Evolutionary conservation across 2,329 filamentous ascomycete species (phyloP).

Genomic region (Davidsoniella virescens): DNA sequence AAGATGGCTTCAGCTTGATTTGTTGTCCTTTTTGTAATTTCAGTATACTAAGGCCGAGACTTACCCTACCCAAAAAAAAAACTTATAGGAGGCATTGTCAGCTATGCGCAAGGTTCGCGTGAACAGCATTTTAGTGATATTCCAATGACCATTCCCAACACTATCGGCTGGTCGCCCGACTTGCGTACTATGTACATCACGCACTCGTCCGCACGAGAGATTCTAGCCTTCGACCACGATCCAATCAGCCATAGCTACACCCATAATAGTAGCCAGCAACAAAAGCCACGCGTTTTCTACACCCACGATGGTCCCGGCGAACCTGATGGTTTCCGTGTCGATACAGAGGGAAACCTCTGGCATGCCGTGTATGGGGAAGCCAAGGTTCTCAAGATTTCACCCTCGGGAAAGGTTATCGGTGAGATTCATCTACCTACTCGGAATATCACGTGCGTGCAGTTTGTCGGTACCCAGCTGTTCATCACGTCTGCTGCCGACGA

Average conservation of each 20-base stretch:
- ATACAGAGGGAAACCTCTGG: conserved; percentile 77
- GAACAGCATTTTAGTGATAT: conserved; percentile 45
- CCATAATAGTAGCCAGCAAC: conserved; percentile 28
- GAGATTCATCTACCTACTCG: conserved; percentile 61
- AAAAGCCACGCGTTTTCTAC: conserved; percentile 46
- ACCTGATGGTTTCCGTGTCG: conserved; percentile 75
- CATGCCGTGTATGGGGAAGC: conserved; percentile 68
- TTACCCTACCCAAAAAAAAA: conserved; percentile 1
- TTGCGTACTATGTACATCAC: conserved; percentile 67
- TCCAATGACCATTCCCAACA: conserved; percentile 73
- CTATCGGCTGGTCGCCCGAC: conserved; percentile 63
- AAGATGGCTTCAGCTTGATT: no score
- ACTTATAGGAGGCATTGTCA: conserved; percentile 50
- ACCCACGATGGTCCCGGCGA: conserved; percentile 44
- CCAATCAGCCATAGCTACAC: conserved; percentile 43
- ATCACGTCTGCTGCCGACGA: conserved; percentile 63
- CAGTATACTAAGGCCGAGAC: background rate
- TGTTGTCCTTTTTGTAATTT: no score
- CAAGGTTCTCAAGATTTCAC: conserved; percentile 58
- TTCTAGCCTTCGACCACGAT: conserved; percentile 64
- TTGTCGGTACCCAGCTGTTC: conserved; percentile 58
- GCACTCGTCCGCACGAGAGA: conserved; percentile 53
- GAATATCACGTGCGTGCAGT: conserved; percentile 67
- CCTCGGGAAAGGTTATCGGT: conserved; percentile 53
- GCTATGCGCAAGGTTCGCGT: conserved; percentile 43